Conservation (phyloP, 768 basidiomycete genomes). For the Pulveroboletus ravenelii region DNA sequence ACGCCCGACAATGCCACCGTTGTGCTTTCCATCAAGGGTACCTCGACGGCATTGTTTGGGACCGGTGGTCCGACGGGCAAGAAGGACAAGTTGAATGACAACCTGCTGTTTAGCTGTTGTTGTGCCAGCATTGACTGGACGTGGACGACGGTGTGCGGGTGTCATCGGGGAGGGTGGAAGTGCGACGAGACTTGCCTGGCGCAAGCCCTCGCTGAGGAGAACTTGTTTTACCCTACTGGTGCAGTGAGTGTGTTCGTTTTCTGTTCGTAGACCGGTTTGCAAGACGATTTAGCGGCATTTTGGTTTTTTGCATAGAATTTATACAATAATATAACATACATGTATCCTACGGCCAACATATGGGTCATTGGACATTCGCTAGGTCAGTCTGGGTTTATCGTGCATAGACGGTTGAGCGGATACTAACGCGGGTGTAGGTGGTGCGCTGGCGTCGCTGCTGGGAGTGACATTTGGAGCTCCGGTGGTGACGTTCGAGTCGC, state of each 20-base stretch:
- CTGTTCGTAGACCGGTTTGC: not conserved
- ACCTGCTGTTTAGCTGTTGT: conserved; percentile 89
- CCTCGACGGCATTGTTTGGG: conserved; percentile 71
- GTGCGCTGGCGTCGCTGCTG: conserved; percentile 74
- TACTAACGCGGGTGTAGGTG: conserved; percentile 36
- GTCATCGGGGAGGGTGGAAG: conserved; percentile 73
- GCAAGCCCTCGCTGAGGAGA: conserved; percentile 67
- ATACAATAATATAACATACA: conserved; percentile 89
- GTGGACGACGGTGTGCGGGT: conserved; percentile 92
- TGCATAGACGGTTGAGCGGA: not conserved
- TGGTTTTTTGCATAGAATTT: conserved; percentile 56
- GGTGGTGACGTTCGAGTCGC: conserved; percentile 83
- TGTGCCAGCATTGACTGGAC: conserved; percentile 90
- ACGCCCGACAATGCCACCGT: conserved; percentile 78
- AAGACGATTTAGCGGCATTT: not conserved
- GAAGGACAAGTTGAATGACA: conserved; percentile 94
- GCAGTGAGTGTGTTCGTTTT: conserved; percentile 50
- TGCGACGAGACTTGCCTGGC: conserved; percentile 82
- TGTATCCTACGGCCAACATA: conserved; percentile 87
- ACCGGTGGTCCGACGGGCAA: conserved; percentile 78
- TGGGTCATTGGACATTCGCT: conserved; percentile 82
- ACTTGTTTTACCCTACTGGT: conserved; percentile 86
- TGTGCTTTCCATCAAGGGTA: conserved; percentile 90
- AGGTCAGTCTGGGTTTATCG: conserved; percentile 37
- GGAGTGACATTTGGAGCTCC: conserved; percentile 88